Percentiles rank a stretch among this genome's conserved stretches.
phyloP scores from a whole-genome alignment of 495 filamentous ascomycete genomes.

The Lophiotrema nucula region DNA sequence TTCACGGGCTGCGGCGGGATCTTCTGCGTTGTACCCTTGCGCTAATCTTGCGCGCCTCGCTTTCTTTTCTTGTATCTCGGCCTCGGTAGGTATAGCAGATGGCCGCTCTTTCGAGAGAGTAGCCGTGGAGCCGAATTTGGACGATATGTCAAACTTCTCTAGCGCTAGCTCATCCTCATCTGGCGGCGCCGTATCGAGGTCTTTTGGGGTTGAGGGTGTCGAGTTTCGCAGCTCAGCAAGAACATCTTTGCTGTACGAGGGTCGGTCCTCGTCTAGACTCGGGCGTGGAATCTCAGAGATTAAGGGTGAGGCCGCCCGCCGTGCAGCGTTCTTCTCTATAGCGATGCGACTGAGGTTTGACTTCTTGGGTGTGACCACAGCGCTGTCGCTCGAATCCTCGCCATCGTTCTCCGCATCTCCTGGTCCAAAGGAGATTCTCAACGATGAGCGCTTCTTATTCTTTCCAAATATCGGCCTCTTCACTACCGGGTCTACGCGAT shows the following conservation, averaged over 20 bases:
- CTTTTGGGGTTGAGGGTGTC: conserved; percentile 74
- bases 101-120: conserved; percentile 29
- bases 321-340: conserved; percentile 68
- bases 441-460: conserved; percentile 44
- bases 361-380: conserved; percentile 68
- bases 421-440: conserved; percentile 72
- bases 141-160: conserved; percentile 52
- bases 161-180: conserved; percentile 38
- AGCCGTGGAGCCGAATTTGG: conserved; percentile 59
- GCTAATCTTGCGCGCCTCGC: conserved; percentile 77
- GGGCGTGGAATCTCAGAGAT: conserved; percentile 51
- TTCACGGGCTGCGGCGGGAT: not conserved
- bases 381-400: conserved; percentile 52
- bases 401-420: conserved; percentile 55
- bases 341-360: conserved; percentile 65
- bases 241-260: conserved; percentile 83
- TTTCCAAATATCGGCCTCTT: conserved; percentile 30
- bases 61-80: conserved; percentile 93
- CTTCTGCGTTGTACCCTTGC: conserved; percentile 38
- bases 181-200: conserved; percentile 44
- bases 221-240: conserved; percentile 78
- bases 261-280: conserved; percentile 64
- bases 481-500: conserved; percentile 26
- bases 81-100: conserved; percentile 70
- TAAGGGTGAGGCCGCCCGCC: conserved; percentile 50